A percentile compares a stretch with the other conserved stretches of the same genome.
Evolutionary conservation across 2,329 filamentous ascomycete species (phyloP).

Genomic region (Colletotrichum phormii): DNA sequence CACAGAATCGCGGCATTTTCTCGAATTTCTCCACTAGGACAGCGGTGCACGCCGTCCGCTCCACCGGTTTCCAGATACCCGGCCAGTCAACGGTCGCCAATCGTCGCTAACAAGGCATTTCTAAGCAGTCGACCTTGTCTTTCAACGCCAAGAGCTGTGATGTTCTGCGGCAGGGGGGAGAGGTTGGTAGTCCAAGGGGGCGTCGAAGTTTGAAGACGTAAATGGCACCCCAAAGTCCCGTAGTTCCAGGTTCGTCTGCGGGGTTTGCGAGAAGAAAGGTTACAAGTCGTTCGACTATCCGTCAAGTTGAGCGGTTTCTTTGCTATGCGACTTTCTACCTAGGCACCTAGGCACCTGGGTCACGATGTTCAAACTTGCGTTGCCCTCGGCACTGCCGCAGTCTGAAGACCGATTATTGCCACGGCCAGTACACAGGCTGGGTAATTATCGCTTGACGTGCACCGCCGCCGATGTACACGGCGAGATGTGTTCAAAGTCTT

Average conservation of each 20-base stretch:
- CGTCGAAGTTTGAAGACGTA: neutral
- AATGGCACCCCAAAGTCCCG: conserved; percentile 10
- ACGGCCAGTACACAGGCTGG: conserved; percentile 9
- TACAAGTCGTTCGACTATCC: conserved; percentile 5
- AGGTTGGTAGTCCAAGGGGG: conserved; percentile 10
- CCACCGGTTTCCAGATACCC: conserved; percentile 20
- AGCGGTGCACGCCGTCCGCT: conserved; percentile 20
- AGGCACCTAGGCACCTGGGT: neutral
- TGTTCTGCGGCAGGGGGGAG: conserved; percentile 12
- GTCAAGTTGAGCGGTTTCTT: conserved; percentile 18
- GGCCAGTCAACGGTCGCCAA: conserved; percentile 19
- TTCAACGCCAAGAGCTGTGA: neutral
- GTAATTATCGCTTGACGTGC: conserved; percentile 12
- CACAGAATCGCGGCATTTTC: conserved; percentile 30
- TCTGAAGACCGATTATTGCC: neutral
- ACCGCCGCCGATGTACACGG: neutral
- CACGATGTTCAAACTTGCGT: neutral
- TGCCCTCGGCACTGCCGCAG: neutral
- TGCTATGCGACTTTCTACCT: neutral
- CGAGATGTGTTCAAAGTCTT: neutral
- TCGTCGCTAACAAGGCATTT: conserved; percentile 11
- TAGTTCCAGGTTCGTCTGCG: conserved; percentile 9
- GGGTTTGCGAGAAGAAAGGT: conserved; percentile 7
- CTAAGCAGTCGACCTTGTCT: conserved; percentile 18
- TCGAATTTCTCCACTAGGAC: conserved; percentile 18